These are phyloP conservation scores for Phyllosticta capitalensis DNA, from an alignment of 2,329 filamentous ascomycete species.

Conservation along the genomic window DNA sequence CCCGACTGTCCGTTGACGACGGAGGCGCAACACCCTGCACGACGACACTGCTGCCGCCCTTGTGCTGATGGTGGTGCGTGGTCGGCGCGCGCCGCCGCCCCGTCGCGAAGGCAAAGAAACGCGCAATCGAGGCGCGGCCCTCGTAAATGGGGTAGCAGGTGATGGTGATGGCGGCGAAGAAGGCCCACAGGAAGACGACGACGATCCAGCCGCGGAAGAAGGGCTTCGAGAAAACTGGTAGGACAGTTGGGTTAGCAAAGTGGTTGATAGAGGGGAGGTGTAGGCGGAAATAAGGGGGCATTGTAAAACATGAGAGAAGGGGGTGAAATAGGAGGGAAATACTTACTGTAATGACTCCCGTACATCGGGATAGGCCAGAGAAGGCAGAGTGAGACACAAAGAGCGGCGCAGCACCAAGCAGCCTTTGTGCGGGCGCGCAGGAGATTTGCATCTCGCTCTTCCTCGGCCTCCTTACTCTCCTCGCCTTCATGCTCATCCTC, in stretches of 20 bases:
- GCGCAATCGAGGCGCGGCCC: constrained; percentile 5
- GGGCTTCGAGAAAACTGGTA: constrained; percentile 4
- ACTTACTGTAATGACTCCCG: constrained; percentile 36
- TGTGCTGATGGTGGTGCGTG: neutral
- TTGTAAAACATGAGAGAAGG: neutral
- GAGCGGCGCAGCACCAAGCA: neutral
- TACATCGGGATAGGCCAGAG: constrained; percentile 49
- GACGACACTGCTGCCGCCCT: neutral
- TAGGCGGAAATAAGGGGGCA: neutral
- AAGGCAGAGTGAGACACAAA: constrained; percentile 17
- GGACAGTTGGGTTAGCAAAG: neutral
- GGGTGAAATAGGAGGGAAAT: neutral
- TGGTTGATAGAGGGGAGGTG: neutral
- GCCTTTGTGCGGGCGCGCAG: constrained; percentile 5
- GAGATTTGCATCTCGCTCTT: neutral
- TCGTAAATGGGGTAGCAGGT: constrained; percentile 9
- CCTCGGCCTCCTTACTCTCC: neutral
- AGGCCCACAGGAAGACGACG: constrained; percentile 10
- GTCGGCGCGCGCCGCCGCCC: neutral
- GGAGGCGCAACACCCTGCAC: neutral
- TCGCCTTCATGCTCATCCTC: neutral
- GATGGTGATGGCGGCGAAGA: constrained; percentile 8
- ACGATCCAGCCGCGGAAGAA: constrained; percentile 11
- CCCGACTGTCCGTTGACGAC: neutral
- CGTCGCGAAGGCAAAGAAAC: constrained; percentile 4